Evolutionary conservation across 1,139 yeast genomes (phyloP).

Genomic region (Nakaseomyces uthaithaninus): DNA sequence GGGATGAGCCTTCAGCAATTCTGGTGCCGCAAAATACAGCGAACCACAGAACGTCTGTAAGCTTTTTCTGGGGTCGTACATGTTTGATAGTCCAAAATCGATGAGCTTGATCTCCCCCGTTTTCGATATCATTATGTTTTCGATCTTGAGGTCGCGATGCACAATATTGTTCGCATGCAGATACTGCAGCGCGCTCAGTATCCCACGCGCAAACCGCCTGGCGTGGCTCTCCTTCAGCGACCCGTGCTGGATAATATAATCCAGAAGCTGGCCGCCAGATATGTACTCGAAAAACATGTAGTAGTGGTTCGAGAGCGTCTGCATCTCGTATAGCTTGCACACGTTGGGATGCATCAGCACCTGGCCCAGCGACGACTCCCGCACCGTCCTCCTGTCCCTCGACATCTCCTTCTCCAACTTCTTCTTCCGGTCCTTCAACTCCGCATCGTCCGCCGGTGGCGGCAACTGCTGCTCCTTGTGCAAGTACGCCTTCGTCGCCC

Average conservation of each 20-base stretch:
- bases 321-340: conserved; percentile 83
- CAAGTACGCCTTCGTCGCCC: conserved; percentile 68
- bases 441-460: conserved; percentile 52
- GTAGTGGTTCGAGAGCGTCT: conserved; percentile 90
- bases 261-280: conserved; percentile 94
- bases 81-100: conserved; percentile 88
- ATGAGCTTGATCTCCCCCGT: conserved; percentile 90
- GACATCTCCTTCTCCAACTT: conserved; percentile 80
- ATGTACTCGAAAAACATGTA: conserved; percentile 95
- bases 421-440: conserved; percentile 51
- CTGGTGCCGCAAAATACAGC: conserved; percentile 96
- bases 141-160: conserved; percentile 92
- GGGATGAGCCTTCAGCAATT: conserved; percentile 80
- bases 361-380: conserved; percentile 91
- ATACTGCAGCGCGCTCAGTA: conserved; percentile 86
- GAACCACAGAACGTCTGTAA: conserved; percentile 95
- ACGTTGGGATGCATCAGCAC: conserved; percentile 83
- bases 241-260: conserved; percentile 93
- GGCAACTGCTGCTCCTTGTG: conserved; percentile 70
- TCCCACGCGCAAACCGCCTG: conserved; percentile 88
- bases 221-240: conserved; percentile 86
- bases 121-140: conserved; percentile 86
- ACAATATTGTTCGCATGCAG: conserved; percentile 90
- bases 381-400: conserved; percentile 79
- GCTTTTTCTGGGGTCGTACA: conserved; percentile 61